Evolutionary conservation across 305 asterid genomes (phyloP).

Genomic region (Lippia alba): DNA sequence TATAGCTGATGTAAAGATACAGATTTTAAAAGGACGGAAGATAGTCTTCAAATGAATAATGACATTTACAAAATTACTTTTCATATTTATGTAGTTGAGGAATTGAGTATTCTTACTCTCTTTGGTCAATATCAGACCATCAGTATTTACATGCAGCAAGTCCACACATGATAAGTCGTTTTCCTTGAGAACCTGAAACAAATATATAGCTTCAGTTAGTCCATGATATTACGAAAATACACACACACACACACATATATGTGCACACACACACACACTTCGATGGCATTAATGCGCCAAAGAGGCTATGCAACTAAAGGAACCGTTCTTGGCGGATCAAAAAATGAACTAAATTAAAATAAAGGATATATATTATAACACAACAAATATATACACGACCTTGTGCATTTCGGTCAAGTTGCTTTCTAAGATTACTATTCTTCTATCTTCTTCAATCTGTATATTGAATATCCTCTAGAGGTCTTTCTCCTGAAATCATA

Average conservation of each 20-base stretch:
- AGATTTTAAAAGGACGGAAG: conserved; percentile 25
- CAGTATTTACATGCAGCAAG: conserved; percentile 74
- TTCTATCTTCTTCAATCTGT: conserved; percentile 94
- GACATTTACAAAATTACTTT: neutral
- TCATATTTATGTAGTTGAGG: conserved; percentile 17
- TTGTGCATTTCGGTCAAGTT: conserved; percentile 85
- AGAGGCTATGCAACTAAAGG: neutral
- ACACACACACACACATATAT: conserved; percentile 2
- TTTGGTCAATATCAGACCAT: conserved; percentile 80
- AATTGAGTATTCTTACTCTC: conserved; percentile 66
- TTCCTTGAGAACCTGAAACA: conserved; percentile 91
- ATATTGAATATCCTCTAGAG: conserved; percentile 74
- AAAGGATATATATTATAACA: conserved; percentile 20
- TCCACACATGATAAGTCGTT: conserved; percentile 79
- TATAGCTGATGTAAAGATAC: conserved; percentile 8
- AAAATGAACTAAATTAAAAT: conserved; percentile 20
- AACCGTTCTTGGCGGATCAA: conserved; percentile 5
- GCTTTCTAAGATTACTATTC: conserved; percentile 86
- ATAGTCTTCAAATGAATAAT: conserved; percentile 8
- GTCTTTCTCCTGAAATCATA: conserved; percentile 87
- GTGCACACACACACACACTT: neutral
- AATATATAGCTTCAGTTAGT: conserved; percentile 29
- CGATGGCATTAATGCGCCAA: conserved; percentile 4
- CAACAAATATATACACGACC: conserved; percentile 49
- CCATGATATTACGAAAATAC: neutral